Evolutionary conservation across 2,329 filamentous ascomycete genomes (phyloP).

Genomic region (Penicillium sp.): DNA sequence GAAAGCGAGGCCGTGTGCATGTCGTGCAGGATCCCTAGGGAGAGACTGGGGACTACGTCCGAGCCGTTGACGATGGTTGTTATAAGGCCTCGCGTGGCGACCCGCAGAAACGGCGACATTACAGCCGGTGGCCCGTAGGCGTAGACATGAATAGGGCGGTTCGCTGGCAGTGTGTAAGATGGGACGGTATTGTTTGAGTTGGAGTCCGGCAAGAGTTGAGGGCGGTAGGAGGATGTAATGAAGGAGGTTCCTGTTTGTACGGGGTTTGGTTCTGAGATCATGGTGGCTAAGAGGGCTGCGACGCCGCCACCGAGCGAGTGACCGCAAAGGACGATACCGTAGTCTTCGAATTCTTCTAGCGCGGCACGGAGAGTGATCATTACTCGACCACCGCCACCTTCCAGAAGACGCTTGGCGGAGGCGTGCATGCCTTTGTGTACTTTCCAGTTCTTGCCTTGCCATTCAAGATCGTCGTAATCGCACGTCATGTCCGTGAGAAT

Average conservation of each 20-base stretch:
- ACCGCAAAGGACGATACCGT: constrained; percentile 69
- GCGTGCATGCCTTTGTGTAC: constrained; percentile 76
- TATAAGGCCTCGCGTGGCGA: constrained; percentile 71
- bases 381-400: constrained; percentile 67
- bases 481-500: constrained; percentile 74
- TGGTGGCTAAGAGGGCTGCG: constrained; percentile 68
- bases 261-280: constrained; percentile 64
- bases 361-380: constrained; percentile 67
- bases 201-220: constrained; percentile 39
- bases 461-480: constrained; percentile 63
- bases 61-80: constrained; percentile 73
- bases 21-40: constrained; percentile 72
- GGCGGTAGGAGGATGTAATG: constrained; percentile 57
- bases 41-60: constrained; percentile 73
- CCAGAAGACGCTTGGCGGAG: constrained; percentile 67
- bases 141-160: constrained; percentile 75
- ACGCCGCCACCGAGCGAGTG: constrained; percentile 72
- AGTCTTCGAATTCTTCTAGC: constrained; percentile 66
- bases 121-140: constrained; percentile 75
- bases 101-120: constrained; percentile 69
- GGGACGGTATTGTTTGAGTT: constrained; percentile 20
- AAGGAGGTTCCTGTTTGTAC: constrained; percentile 59
- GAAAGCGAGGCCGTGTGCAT: constrained; percentile 71
- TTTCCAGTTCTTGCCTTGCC: constrained; percentile 66
- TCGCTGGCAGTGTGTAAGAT: constrained; percentile 60